phyloP scores from a whole-genome alignment of 2,329 filamentous ascomycete genomes.

The Penicillium sclerotigenum region DNA sequence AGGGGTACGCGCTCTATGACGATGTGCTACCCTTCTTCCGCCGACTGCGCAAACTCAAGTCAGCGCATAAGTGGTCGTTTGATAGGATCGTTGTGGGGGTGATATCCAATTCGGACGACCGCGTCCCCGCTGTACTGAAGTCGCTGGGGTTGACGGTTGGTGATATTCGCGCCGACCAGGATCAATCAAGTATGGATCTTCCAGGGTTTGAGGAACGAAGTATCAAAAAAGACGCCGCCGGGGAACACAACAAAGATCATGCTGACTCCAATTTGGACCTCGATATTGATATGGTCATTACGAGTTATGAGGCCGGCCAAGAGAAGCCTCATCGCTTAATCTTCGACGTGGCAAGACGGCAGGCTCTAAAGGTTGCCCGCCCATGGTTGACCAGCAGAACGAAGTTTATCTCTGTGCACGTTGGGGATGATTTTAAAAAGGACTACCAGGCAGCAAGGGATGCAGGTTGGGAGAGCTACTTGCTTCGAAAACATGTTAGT shows the following conservation, averaged over 20 bases:
- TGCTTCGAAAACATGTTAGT: conserved; percentile 23
- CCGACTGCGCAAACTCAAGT: conserved; percentile 24
- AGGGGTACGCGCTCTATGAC: conserved; percentile 42
- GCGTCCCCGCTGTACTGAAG: conserved; percentile 40
- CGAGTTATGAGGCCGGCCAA: conserved; percentile 47
- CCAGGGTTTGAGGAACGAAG: conserved; percentile 24
- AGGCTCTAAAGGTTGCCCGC: conserved; percentile 24
- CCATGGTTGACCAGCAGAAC: conserved; percentile 6
- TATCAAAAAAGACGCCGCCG: background rate
- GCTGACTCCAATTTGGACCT: background rate
- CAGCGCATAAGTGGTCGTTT: conserved; percentile 19
- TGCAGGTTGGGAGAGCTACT: conserved; percentile 40
- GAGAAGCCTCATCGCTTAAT: conserved; percentile 44
- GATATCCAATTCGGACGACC: conserved; percentile 48
- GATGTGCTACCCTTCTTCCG: conserved; percentile 41
- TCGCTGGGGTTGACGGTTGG: conserved; percentile 41
- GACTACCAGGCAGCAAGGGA: conserved; percentile 40
- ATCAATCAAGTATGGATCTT: conserved; percentile 26
- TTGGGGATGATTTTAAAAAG: conserved; percentile 46
- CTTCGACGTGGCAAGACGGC: conserved; percentile 38
- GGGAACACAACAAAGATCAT: background rate
- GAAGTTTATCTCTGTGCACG: conserved; percentile 37
- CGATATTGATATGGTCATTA: conserved; percentile 46
- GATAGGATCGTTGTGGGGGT: conserved; percentile 42
- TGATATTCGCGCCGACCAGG: conserved; percentile 32